These are phyloP conservation scores for Carex cristatella DNA, from an alignment of 176 grass and related monocot genomes.

Conservation along the genomic window DNA sequence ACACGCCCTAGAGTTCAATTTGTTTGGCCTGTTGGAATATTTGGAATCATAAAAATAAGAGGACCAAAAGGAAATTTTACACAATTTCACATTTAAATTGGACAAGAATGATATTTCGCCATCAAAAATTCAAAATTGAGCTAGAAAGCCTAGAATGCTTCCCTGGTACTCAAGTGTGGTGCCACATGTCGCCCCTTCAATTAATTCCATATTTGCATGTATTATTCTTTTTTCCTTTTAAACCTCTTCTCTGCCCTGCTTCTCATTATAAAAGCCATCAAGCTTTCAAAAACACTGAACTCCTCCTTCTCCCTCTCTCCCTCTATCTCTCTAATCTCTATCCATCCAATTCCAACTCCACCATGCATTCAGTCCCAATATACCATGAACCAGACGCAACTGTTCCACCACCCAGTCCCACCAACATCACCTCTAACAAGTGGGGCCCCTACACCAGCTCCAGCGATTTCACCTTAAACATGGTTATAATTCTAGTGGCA, in stretches of 20 bases:
- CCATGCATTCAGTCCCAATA: slow-evolving; percentile 1
- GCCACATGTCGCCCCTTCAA: neutral
- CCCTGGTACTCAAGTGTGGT: neutral
- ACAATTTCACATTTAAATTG: neutral
- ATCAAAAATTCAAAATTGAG: too few species aligned
- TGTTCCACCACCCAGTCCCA: neutral
- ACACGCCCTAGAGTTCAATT: too few species aligned
- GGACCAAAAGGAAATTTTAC: too few species aligned
- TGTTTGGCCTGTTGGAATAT: too few species aligned
- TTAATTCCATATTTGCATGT: neutral
- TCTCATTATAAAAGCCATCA: slow-evolving; percentile 3
- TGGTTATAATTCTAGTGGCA: slow-evolving; percentile 33
- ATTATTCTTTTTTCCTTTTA: neutral
- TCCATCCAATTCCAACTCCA: neutral
- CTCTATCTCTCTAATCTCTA: neutral
- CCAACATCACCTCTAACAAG: slow-evolving; percentile 2
- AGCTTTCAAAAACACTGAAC: neutral
- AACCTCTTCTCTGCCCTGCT: neutral
- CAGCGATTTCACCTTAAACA: slow-evolving; percentile 30
- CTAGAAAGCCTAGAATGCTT: neutral
- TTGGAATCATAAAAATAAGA: too few species aligned
- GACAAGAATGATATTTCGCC: neutral
- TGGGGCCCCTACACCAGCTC: slow-evolving; percentile 37
- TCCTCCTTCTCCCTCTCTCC: neutral
- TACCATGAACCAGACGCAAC: neutral